These are phyloP conservation scores for Torulaspora franciscae DNA, from an alignment of 805 yeast genomes.

Conservation along the genomic window DNA sequence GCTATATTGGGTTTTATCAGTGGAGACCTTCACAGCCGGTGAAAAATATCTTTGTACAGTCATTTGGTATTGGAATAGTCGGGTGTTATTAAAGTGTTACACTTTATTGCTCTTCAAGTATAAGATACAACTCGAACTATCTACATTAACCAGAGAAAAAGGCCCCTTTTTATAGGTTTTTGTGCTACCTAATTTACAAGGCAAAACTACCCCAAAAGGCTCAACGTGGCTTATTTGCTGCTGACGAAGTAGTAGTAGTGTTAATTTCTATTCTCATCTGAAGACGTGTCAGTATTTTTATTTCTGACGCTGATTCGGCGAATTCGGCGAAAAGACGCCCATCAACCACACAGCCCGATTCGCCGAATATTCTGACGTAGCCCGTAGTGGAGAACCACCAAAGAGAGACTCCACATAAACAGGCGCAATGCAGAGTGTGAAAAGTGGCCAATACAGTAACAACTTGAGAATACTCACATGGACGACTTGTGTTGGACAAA, in stretches of 20 bases:
- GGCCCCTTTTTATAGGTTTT: conserved; percentile 3
- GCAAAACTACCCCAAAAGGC: background rate
- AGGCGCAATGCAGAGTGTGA: background rate
- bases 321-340: conserved; percentile 5
- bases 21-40: conserved; percentile 44
- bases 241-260: background rate
- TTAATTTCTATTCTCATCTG: background rate
- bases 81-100: background rate
- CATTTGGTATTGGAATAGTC: conserved; percentile 1
- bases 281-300: background rate
- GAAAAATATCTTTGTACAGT: conserved; percentile 12
- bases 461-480: no score
- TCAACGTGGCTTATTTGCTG: background rate
- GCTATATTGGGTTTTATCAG: conserved; percentile 48
- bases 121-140: no score
- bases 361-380: conserved; percentile 1
- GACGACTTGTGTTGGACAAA: no score
- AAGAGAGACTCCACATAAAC: background rate
- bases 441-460: no score
- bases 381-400: background rate
- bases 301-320: conserved; percentile 4
- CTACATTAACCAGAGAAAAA: background rate
- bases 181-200: background rate
- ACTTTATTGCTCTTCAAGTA: no score
- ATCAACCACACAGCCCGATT: background rate